Base-by-base conservation (phyloP, 257 asterid genomes). In the Knoxia roxburghii region DNA sequence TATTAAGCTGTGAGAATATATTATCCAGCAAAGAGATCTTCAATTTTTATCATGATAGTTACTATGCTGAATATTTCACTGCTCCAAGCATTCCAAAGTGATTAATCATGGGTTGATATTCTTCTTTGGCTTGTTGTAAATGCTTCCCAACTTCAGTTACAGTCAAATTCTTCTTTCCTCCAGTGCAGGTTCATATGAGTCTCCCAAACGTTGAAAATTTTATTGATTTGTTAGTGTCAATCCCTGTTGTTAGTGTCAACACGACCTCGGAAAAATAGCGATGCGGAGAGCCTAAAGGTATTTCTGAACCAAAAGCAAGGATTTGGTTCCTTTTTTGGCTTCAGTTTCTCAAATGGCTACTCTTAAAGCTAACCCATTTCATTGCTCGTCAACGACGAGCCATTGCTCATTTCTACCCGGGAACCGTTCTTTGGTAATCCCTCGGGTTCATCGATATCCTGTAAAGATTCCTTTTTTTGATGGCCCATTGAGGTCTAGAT, bases 131-230 rank as follows among this genome's bases (percentile, higher is more conserved):
- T 65, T 54, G 33, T 3, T 45, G 55, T 29, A 48, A n/a, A 21
- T 30, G 24, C 48, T 78, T 48, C 49, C 53, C n/a, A n/a, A n/a
- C n/a, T 51, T 61, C 65, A 61, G 45, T n/a, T n/a, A n/a, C 62
- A 39, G 32, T 61, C 41, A 61, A 60, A 32, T 41, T 33, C 72
- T 52, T 37, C 8, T 68, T 46, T 73, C 72, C 64, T 77, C 67
- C 63, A 61, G 70, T 81, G 84, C 90, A 94, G 99, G 91, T 86
- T 77, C 99, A 94, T 82, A 82, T 87, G 85, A 90, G 97, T 76
- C 79, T 70, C 56, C 99, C 99, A 46, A 85, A 76, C 51, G 90
- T 85, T 8, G 95, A 87, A 77, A 95, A 87, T 50, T 86, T 94
- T 72, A 84, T 94, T 65, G 95, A 88, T 70, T 85, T 94, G 75